Evolutionary conservation across 805 yeast species (phyloP), one percentile per base, ranked within the genome.

Genomic region (Candida coquimbonensis): DNA sequence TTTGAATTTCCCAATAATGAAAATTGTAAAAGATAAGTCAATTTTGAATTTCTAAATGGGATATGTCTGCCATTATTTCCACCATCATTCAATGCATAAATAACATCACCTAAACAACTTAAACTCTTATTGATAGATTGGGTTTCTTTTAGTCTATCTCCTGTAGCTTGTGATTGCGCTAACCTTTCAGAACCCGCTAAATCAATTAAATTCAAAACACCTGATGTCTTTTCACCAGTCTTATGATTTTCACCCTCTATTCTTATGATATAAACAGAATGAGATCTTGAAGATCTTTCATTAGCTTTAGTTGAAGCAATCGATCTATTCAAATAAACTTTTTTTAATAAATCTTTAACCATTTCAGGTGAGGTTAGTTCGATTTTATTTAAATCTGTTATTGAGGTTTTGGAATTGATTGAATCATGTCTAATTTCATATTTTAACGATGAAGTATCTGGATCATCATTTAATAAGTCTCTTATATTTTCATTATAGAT

Each of bases 111-210:
- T 16, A 91, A 70, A 45, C 90, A 76, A 52, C 96, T 86, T 40
- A 91, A 70, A 8, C 96, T 88, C 61, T 80, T 85, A 65, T 91
- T 91, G 47, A 91, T 91, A 9, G 89, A 78, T 56, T 85, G 91
- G 0, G 98, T 90, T 63, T 91, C 99, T 52, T 77, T 77, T 26
- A 91, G 67, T 41, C 97, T 66, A 12, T 81, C 86, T 0, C 97
- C 97, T 1, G 77, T 74, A 0, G 80, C 95, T 56, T 81, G 85
- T 0, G 96, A 85, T 16, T 77, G 73, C 9, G 81, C 63, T 14
- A 90, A 69, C 47, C 98, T 71, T 66, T 91, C 99, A 0, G 96
- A 87, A 2, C 99, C 99, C 0, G 99, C 99, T 45, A 91, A 69
- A 65, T 91, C 99, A 41, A 93, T 80, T 45, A 91, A 67, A 57